Base-by-base conservation (phyloP, 164 flowering plant species). In the Stephania yunnanensis region DNA sequence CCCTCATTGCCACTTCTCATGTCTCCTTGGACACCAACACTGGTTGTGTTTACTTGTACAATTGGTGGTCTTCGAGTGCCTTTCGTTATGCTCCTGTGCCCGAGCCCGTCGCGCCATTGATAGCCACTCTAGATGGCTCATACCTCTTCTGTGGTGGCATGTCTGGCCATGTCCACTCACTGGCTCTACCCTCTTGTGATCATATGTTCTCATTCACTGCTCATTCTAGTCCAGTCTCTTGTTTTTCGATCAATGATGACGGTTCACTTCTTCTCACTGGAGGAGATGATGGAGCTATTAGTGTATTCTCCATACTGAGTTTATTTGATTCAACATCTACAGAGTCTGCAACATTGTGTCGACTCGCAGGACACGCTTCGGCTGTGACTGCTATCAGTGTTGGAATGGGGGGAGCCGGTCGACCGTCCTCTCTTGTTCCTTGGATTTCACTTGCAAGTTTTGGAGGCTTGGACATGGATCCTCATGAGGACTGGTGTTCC, bases 121-220 rank as follows among this genome's bases (percentile, higher is more conserved):
- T 77, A 1, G 82, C 85, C 74, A 81, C 87, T 1, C 52, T 72
- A 0, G 87, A 88, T 44, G 87, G 91, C 29, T 68, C 20, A 0
- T 85, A 71, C 68, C 80, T 88, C 68, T 87, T 88, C 36, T 84
- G 87, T 7, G 91, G 91, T 0, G 89, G 91, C 46, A 10, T 88
- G 25, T 88, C 88, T 0, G 89, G 89, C 63, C 50, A 74, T 4
- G 75, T 88, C 46, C 82, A 83, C 29, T 72, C 77, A 19, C 19
- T 86, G 30, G 70, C 80, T 1, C 75, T 85, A 42, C 88, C 87
- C 4, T 82, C 86, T 0, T 87, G 87, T 2, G 64, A 83, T 4
- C 73, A 74, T 15, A 64, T 76, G 64, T 79, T 76, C 46, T 81
- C 84, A 9, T 74, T 76, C 13, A 71, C 81, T 25, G 76, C 81